Percentiles rank a stretch among this genome's conserved stretches.
These are phyloP conservation scores for Aspergillus brunneoviolaceus DNA, from an alignment of 2,329 filamentous ascomycete species.

Conservation along the genomic window DNA sequence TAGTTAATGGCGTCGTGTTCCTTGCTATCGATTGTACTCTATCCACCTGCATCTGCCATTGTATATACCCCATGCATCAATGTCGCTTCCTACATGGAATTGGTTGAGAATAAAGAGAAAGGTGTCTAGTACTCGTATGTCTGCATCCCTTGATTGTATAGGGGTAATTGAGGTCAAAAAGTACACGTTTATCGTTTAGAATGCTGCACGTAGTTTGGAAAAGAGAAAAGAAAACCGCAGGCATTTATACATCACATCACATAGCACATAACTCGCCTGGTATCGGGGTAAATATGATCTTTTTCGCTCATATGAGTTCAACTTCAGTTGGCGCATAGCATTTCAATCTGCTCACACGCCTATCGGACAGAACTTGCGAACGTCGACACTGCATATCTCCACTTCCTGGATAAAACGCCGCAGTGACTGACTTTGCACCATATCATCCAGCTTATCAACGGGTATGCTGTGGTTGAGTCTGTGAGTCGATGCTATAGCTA, in stretches of 20 bases:
- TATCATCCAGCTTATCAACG: background rate
- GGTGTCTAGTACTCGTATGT: background rate
- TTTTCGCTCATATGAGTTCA: background rate
- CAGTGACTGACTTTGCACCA: background rate
- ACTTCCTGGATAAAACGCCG: too few species aligned
- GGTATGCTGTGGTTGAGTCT: background rate
- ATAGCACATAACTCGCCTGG: background rate
- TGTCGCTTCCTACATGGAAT: background rate
- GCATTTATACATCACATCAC: background rate
- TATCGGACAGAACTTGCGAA: background rate
- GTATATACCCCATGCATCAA: background rate
- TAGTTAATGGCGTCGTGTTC: background rate
- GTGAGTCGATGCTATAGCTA: background rate
- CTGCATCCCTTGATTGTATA: background rate
- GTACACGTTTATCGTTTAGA: background rate
- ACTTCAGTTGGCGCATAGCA: background rate
- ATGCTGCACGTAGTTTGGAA: background rate
- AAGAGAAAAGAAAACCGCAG: background rate
- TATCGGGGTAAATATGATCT: background rate
- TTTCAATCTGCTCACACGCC: background rate
- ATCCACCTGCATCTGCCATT: background rate
- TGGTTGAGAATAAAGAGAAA: background rate
- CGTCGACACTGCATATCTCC: background rate
- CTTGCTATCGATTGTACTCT: background rate
- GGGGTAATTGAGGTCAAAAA: too few species aligned